Evolutionary conservation across 257 asterid genomes (phyloP).

Genomic region (Solanum chilense): DNA sequence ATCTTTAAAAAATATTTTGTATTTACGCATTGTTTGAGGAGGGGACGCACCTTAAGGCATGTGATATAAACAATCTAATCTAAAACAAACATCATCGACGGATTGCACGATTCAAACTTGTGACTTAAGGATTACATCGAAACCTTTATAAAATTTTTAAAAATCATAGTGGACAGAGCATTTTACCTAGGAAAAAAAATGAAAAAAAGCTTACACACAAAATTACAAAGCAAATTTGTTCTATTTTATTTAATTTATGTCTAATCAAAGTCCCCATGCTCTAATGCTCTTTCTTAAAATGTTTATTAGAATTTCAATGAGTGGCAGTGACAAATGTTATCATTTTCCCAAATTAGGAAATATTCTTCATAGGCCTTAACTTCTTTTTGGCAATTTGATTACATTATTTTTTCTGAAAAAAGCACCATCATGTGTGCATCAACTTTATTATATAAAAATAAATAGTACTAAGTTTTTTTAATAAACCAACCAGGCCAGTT

Average conservation of each 20-base stretch:
- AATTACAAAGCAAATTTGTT: background rate
- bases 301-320: background rate
- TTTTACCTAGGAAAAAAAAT: background rate
- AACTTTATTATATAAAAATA: background rate
- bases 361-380: background rate
- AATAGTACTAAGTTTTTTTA: background rate
- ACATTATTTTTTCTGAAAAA: background rate
- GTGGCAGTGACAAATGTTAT: background rate
- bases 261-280: background rate
- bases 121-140: accelerated
- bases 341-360: background rate
- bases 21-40: accelerated
- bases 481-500: background rate
- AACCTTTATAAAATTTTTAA: background rate
- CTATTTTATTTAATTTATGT: background rate
- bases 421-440: conserved; percentile 4
- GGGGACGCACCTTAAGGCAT: background rate
- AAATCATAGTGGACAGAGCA: background rate
- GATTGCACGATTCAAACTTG: background rate
- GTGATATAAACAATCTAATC: background rate
- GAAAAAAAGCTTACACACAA: background rate
- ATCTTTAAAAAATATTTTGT: too few species aligned
- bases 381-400: background rate
- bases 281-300: conserved; percentile 1
- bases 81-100: too few species aligned